Base-by-base conservation (phyloP, 176 grass and related monocot genomes). In the Avena atlantica region DNA sequence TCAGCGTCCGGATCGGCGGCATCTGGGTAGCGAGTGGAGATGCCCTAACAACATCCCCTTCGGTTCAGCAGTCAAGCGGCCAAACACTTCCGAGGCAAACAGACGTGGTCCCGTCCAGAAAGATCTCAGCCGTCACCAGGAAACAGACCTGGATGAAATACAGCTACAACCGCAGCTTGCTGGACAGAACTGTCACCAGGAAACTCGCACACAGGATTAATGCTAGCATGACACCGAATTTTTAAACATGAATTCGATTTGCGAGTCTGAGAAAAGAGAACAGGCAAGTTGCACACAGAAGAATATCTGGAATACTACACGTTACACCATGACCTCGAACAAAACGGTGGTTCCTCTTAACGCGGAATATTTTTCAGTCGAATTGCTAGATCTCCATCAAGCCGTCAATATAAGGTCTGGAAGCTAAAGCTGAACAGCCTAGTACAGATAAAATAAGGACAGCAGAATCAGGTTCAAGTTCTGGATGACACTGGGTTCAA, bases 401-500 rank as follows among this genome's bases (percentile, higher is more conserved):
- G 17, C 73, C 11, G 2, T 34, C 19, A 16, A 8, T 50, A 42
- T 13, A 85, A 37, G 23, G 64, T 73, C 72, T 1, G 36, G 12
- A 17, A 17, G 52, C 59, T 3, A 74, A 67, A 4, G 48, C 13
- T 59, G 12, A 79, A 66, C 23, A 74, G 48, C 88, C 79, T 57
- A 59, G 65, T 57, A 13, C 67, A 67, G 25, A 20, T 19, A 66
- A 48, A 66, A 20, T 45, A 49, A 56, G 56, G 8, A 12, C 51
- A 62, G 27, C 24, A 76, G 50, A 87, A 75, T 40, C 47, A 56
- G 45, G 20, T 57, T 62, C 76, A 27, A 40, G 37, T 52, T 84
- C 15, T 34, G 31, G 31, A 34, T 34, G 3, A 34, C 31, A 34
- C 31, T 34, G 3, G 12, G 17, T 13, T 81, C 50, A 86, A n/a